Percentiles rank a stretch among this genome's conserved stretches.
Conservation (phyloP, 257 asterid species). For the Linderniella brevidens region DNA sequence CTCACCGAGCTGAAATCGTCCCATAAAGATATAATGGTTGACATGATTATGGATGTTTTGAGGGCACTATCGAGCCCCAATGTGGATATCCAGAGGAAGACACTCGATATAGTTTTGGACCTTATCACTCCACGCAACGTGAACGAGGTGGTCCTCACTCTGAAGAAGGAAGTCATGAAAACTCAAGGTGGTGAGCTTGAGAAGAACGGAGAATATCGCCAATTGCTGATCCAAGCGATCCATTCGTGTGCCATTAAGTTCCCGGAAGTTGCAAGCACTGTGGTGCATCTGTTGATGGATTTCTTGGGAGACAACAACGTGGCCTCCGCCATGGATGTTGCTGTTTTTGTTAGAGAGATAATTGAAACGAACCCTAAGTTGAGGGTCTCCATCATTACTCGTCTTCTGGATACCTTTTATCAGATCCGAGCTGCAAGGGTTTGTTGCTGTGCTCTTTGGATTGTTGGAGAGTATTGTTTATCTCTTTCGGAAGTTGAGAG, state of each 20-base stretch:
- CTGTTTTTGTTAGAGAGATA: conserved; percentile 83
- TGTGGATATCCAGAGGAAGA: conserved; percentile 79
- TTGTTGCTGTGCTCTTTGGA: conserved; percentile 96
- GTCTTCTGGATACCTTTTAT: conserved; percentile 91
- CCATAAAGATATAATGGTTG: conserved; percentile 78
- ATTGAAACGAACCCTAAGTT: conserved; percentile 89
- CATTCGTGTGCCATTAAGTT: conserved; percentile 95
- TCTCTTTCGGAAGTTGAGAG: conserved; percentile 92
- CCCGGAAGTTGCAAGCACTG: conserved; percentile 99
- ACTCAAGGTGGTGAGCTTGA: conserved; percentile 93
- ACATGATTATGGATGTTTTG: conserved; percentile 89
- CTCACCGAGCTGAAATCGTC: conserved; percentile 74
- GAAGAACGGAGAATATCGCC: conserved; percentile 92
- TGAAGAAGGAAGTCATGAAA: conserved; percentile 94
- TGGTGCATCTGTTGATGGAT: conserved; percentile 96
- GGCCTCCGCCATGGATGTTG: conserved; percentile 95
- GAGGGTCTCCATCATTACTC: conserved; percentile 76
- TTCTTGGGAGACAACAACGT: conserved; percentile 95
- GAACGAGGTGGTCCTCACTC: conserved; percentile 76
- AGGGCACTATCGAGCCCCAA: conserved; percentile 96
- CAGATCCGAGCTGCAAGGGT: conserved; percentile 98
- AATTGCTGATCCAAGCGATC: conserved; percentile 96
- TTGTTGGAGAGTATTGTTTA: conserved; percentile 84
- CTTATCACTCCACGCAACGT: conserved; percentile 83
- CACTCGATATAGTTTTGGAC: conserved; percentile 91